phyloP scores from a whole-genome alignment of 1,284 basidiomycete species.

The Termitomyces sp. region DNA sequence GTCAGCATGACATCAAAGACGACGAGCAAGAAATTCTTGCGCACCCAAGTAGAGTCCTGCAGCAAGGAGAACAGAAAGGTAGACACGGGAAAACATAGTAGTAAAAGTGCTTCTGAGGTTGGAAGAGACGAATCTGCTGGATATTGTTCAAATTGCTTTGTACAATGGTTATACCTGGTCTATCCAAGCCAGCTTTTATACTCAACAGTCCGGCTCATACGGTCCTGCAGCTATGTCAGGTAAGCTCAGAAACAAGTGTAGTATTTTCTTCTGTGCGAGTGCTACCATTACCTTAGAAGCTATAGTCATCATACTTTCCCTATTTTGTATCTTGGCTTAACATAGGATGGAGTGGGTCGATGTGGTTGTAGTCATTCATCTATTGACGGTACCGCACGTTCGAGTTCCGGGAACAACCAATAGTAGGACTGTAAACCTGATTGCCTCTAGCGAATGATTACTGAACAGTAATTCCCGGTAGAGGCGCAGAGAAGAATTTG shows the following conservation, averaged over 20 bases:
- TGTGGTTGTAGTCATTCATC: no score
- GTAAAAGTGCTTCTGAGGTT: neutral
- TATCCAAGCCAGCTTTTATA: neutral
- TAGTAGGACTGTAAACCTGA: no score
- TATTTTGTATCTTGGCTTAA: no score
- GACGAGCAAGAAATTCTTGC: neutral
- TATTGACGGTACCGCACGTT: no score
- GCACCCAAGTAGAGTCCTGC: slow-evolving; percentile 7
- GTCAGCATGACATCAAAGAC: neutral
- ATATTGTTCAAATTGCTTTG: slow-evolving; percentile 8
- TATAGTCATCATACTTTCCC: no score
- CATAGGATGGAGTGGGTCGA: no score
- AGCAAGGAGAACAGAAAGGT: slow-evolving; percentile 5
- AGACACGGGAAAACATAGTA: slow-evolving; percentile 2
- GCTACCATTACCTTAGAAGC: no score
- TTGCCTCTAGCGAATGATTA: no score
- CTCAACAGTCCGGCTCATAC: neutral
- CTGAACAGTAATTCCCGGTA: no score
- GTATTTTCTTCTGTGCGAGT: no score
- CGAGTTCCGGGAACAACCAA: no score
- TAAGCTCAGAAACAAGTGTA: neutral
- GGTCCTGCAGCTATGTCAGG: neutral
- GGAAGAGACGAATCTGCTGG: neutral
- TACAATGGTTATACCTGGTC: slow-evolving; percentile 4
- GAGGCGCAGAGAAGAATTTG: no score